Evolutionary conservation across 1,284 basidiomycete genomes (phyloP), one percentile per base, ranked within the genome.

Genomic region (Cystobasidium slooffiae): DNA sequence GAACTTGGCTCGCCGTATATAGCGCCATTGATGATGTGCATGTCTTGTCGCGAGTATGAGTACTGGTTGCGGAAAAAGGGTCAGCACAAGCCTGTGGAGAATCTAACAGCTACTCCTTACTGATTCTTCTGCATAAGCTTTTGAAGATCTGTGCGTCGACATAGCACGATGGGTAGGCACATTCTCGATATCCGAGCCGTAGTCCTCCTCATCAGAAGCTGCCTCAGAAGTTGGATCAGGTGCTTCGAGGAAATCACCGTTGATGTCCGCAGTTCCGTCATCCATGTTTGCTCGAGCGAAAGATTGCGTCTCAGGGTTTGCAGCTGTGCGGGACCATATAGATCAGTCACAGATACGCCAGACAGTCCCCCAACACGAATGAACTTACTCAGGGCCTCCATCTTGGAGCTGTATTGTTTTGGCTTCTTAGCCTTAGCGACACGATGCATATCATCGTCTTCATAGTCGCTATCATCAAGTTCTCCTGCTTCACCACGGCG

Each of bases 401-500:
- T 65, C 47, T 70, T 56, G 41, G 64, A 49, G 44, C 63, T 69
- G 37, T 65, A 66, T 56, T 75, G 58, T 20, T 56, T 63, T 6
- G 49, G 62, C 55, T 75, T 75, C 49, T 62, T 67, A 41, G 52
- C 63, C 39, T 72, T 72, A 20, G 61, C 63, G 39, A 46, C 44
- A 16, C 43, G 22, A 56, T 59, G 55, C 63, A 55, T 58, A 4
- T 58, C 63, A 49, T 75, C 75, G 46, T 75, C 75, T 43, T 72
- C 72, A 47, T 75, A 75, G 69, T 75, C 75, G 20, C 59, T 55
- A 47, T 75, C 75, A 39, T 47, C 47, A 41, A 75, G 69, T 41
- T 62, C 47, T n/a, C 53, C 74, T 8, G 46, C 75, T 6, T 66
- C 44, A 12, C 24, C 52, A 37, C 64, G 47, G 39, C 64, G 24